A percentile compares a stretch with the other conserved stretches of the same genome.
Evolutionary conservation across 2,329 filamentous ascomycete species (phyloP).

Genomic region (Mariannaea elegans): DNA sequence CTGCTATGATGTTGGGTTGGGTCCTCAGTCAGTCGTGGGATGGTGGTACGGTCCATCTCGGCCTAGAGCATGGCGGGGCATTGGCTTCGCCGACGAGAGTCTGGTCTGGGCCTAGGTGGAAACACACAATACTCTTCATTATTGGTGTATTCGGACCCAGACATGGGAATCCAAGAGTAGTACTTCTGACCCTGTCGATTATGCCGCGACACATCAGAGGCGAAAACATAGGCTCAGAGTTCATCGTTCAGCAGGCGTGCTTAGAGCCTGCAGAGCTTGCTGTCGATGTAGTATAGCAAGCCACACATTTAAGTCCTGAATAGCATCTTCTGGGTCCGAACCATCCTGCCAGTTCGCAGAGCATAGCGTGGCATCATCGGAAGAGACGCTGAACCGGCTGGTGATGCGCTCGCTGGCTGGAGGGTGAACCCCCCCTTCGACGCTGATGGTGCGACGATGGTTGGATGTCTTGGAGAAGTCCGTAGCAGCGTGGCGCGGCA

Average conservation of each 20-base stretch:
- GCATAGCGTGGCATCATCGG: conserved; percentile 31
- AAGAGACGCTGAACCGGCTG: conserved; percentile 3
- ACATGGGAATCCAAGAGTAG: background rate
- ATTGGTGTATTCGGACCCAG: conserved; percentile 5
- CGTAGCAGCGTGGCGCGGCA: conserved; percentile 43
- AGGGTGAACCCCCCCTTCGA: conserved; percentile 27
- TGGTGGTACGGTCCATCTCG: conserved; percentile 1
- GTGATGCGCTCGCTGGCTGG: conserved; percentile 23
- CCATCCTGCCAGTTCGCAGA: conserved; percentile 26
- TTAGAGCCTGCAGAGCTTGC: conserved; percentile 29
- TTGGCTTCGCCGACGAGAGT: background rate
- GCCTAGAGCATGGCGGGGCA: conserved; percentile 4
- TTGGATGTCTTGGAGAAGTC: conserved; percentile 40
- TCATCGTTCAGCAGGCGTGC: background rate
- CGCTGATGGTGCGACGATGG: conserved; percentile 27
- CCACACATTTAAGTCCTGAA: conserved; percentile 25
- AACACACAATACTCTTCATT: conserved; percentile 38
- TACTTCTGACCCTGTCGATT: background rate
- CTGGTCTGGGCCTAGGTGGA: conserved; percentile 31
- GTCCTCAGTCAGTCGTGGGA: background rate
- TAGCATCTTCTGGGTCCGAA: conserved; percentile 5
- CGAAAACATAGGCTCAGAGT: background rate
- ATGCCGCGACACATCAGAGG: background rate
- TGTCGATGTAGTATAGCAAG: conserved; percentile 24
- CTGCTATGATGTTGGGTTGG: conserved; percentile 12